A percentile compares a stretch with the other conserved stretches of the same genome.
Evolutionary conservation across 2,329 filamentous ascomycete species (phyloP).

Genomic region (Colletotrichum filicis): DNA sequence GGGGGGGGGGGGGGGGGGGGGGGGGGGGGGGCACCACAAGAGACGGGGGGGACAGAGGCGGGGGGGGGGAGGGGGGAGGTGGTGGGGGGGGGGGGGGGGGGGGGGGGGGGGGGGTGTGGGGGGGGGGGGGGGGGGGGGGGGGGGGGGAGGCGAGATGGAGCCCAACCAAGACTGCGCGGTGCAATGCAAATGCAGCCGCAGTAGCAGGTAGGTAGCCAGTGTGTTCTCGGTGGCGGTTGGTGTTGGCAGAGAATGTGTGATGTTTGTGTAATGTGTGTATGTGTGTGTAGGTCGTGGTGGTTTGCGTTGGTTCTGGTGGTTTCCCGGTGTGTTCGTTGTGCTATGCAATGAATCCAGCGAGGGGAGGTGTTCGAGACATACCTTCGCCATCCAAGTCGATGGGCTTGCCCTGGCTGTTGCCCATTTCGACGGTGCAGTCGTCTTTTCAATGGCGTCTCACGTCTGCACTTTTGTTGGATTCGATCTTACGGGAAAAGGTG

Average conservation of each 20-base stretch:
- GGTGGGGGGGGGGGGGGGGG: neutral
- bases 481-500: constrained; percentile 25
- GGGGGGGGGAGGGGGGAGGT: neutral
- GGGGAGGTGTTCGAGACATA: constrained; percentile 56
- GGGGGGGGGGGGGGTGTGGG: neutral
- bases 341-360: constrained; percentile 5
- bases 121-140: neutral
- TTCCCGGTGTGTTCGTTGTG: neutral
- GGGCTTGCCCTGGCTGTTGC: constrained; percentile 94
- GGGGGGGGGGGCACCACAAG: no score
- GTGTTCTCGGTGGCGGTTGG: neutral
- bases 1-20: neutral
- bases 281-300: neutral
- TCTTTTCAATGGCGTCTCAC: constrained; percentile 30
- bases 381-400: constrained; percentile 93
- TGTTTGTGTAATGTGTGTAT: neutral
- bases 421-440: constrained; percentile 68
- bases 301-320: neutral
- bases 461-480: constrained; percentile 34
- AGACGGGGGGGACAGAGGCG: no score
- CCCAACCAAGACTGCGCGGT: neutral
- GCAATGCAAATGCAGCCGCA: neutral
- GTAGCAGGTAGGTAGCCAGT: neutral
- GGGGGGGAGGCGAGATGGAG: neutral
- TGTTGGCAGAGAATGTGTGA: neutral